Conservation (phyloP, 2,329 filamentous ascomycete genomes). For the Ophiostoma populinum region DNA sequence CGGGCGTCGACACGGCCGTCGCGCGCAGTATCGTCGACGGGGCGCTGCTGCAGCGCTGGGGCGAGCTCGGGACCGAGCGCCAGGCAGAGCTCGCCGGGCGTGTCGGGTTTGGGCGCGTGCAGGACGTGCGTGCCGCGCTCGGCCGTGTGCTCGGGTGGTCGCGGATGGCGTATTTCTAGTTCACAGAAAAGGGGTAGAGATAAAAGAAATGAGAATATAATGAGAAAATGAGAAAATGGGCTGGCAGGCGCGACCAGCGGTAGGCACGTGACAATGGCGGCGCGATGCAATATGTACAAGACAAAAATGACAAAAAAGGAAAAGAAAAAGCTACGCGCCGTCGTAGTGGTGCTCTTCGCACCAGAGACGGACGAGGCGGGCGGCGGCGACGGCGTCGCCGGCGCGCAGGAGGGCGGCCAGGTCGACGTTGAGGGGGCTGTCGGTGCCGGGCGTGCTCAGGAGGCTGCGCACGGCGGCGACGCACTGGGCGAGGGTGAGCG, state of each 20-base stretch:
- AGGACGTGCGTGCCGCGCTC: slow-evolving; percentile 52
- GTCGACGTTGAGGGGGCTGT: slow-evolving; percentile 66
- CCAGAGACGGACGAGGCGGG: slow-evolving; percentile 56
- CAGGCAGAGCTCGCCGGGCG: slow-evolving; percentile 56
- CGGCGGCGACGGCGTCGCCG: slow-evolving; percentile 51
- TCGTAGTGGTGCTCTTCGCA: slow-evolving; percentile 35
- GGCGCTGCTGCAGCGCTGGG: slow-evolving; percentile 54
- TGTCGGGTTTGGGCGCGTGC: slow-evolving; percentile 47
- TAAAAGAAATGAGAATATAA: no score
- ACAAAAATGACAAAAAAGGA: background rate
- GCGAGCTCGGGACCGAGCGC: slow-evolving; percentile 55
- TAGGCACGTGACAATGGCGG: no score
- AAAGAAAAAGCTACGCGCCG: slow-evolving; percentile 12
- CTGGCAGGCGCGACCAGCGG: no score
- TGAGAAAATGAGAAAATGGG: no score
- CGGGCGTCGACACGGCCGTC: slow-evolving; percentile 39
- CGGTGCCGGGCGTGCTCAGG: slow-evolving; percentile 48
- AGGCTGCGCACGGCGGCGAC: slow-evolving; percentile 58
- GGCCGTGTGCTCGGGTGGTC: slow-evolving; percentile 43
- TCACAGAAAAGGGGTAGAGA: no score
- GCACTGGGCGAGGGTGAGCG: slow-evolving; percentile 63
- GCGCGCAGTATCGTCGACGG: slow-evolving; percentile 63
- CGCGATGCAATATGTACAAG: no score
- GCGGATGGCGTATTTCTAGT: slow-evolving; percentile 21
- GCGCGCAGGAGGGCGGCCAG: slow-evolving; percentile 51